These are phyloP conservation scores for Salix exigua DNA, from an alignment of 345 rosid species.

Conservation along the genomic window DNA sequence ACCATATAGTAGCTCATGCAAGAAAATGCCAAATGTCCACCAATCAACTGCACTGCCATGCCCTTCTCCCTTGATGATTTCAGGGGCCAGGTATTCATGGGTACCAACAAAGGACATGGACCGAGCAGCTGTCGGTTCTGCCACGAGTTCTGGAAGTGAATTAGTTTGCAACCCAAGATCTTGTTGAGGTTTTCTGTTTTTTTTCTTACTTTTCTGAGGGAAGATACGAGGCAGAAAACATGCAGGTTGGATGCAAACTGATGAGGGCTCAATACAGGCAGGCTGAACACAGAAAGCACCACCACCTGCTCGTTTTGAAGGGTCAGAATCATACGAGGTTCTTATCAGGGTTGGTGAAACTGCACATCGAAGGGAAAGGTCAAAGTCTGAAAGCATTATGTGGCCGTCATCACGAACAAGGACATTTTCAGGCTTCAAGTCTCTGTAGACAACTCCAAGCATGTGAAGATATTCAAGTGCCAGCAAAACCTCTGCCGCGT, in stretches of 20 bases:
- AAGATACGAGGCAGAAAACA: slow-evolving; percentile 85
- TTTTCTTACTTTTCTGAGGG: slow-evolving; percentile 78
- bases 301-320: slow-evolving; percentile 59
- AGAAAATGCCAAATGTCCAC: slow-evolving; percentile 98
- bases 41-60: slow-evolving; percentile 98
- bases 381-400: slow-evolving; percentile 98
- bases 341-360: slow-evolving; percentile 87
- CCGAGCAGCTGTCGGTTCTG: slow-evolving; percentile 90
- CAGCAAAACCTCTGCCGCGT: slow-evolving; percentile 90
- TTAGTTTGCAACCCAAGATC: slow-evolving; percentile 47
- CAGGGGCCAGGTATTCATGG: slow-evolving; percentile 96
- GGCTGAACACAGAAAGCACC: slow-evolving; percentile 86
- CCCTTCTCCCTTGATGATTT: slow-evolving; percentile 94
- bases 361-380: slow-evolving; percentile 83
- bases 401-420: slow-evolving; percentile 98
- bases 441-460: slow-evolving; percentile 98
- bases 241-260: slow-evolving; percentile 80
- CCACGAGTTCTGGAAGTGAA: slow-evolving; percentile 81
- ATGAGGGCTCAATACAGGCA: slow-evolving; percentile 80
- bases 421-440: slow-evolving; percentile 95
- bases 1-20: slow-evolving; percentile 82
- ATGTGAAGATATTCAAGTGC: slow-evolving; percentile 98
- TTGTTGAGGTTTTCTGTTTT: slow-evolving; percentile 45
- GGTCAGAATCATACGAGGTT: slow-evolving; percentile 56
- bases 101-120: slow-evolving; percentile 99